Evolutionary conservation across 2,329 filamentous ascomycete genomes (phyloP).

Genomic region (Claviceps sp.): DNA sequence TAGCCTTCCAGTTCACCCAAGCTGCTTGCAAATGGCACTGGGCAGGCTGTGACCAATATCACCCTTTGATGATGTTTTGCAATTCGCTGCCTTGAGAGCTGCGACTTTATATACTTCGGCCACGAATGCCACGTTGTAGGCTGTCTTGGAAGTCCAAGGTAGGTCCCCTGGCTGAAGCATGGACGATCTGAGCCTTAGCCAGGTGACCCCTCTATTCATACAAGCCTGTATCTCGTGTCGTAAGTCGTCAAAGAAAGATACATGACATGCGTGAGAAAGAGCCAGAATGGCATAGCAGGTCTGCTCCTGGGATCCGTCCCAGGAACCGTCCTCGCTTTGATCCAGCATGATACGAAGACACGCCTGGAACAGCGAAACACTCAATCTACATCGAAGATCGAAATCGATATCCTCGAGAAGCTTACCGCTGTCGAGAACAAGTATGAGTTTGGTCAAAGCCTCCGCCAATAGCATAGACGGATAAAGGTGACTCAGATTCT

Average conservation of each 20-base stretch:
- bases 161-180: neutral
- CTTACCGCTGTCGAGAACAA: neutral
- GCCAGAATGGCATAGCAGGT: conserved; percentile 8
- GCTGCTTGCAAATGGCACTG: neutral
- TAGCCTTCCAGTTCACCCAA: neutral
- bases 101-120: conserved; percentile 7
- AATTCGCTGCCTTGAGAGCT: conserved; percentile 3
- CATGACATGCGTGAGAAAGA: conserved; percentile 3
- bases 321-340: conserved; percentile 7
- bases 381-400: neutral
- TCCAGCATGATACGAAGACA: conserved; percentile 6
- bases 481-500: conserved; percentile 7
- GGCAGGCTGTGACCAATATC: neutral
- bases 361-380: conserved; percentile 6
- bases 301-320: conserved; percentile 6
- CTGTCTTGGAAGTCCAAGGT: conserved; percentile 10
- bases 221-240: neutral
- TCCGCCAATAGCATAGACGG: conserved; percentile 7
- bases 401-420: conserved; percentile 2
- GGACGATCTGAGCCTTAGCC: neutral
- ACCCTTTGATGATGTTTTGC: too few relatives aligned
- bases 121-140: conserved; percentile 5
- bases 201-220: conserved; percentile 4
- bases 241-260: conserved; percentile 5
- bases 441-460: conserved; percentile 2